A percentile compares a stretch with the other conserved stretches of the same genome.
Evolutionary conservation across 352 stramenopile genomes (phyloP).

Genomic region (Salisapilia sapeloensis): DNA sequence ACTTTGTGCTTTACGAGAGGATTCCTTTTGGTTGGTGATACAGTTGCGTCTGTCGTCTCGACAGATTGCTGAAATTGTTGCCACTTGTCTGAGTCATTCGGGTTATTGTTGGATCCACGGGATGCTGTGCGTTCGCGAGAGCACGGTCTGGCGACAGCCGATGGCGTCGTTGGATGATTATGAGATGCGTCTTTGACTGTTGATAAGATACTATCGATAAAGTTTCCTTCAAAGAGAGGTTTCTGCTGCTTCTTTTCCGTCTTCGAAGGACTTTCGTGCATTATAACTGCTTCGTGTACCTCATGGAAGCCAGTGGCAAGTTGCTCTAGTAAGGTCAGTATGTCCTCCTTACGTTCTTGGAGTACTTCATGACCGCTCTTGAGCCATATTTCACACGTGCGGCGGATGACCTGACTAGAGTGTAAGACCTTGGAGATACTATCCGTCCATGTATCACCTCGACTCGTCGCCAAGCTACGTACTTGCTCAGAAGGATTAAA

Average conservation of each 20-base stretch:
- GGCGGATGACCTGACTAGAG: conserved; percentile 22
- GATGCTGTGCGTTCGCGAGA: no score
- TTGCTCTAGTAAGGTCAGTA: conserved; percentile 83
- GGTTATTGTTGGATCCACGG: no score
- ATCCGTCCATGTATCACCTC: conserved; percentile 38
- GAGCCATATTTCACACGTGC: conserved; percentile 74
- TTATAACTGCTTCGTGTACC: conserved; percentile 26
- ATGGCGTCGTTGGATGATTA: no score
- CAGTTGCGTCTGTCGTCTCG: no score
- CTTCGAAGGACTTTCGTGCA: not conserved
- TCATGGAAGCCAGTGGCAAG: conserved; percentile 90
- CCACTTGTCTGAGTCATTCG: no score
- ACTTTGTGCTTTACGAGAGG: no score
- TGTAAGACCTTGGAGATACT: conserved; percentile 65
- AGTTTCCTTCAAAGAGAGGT: conserved; percentile 61
- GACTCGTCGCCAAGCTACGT: conserved; percentile 39
- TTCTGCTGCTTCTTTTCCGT: conserved; percentile 5
- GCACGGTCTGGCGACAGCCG: no score
- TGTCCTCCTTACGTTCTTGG: conserved; percentile 83
- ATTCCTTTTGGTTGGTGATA: no score
- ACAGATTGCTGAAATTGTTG: no score
- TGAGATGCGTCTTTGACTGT: no score
- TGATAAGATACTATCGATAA: conserved; percentile 72
- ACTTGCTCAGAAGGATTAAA: conserved; percentile 69
- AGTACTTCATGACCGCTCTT: conserved; percentile 87